Base-by-base conservation (phyloP, 2,329 filamentous ascomycete species). In the Sarocladium strictum region DNA sequence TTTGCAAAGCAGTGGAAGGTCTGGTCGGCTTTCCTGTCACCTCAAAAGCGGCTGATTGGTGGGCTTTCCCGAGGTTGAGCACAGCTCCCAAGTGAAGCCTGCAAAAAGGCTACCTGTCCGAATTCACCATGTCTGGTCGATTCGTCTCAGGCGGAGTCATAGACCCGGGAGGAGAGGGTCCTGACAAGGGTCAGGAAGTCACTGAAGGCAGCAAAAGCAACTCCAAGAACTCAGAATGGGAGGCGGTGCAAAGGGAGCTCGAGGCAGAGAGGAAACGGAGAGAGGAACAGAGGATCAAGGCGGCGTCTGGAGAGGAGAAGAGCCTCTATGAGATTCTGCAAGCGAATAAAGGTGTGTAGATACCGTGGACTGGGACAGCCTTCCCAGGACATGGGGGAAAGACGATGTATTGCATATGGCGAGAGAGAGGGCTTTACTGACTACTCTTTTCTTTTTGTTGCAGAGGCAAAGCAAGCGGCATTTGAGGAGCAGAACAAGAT, bases 391-490 rank as follows among this genome's bases (percentile, higher is more conserved):
- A 26, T 32, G 9, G 47, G 26, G n/a, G n/a, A 7, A 9, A 10
- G n/a, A 15, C 12, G n/a, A n/a, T n/a, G n/a, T n/a, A n/a, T n/a
- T n/a, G n/a, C n/a, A n/a, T n/a, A n/a, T n/a, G n/a, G n/a, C n/a
- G n/a, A n/a, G n/a, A n/a, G n/a, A n/a, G n/a, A n/a, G n/a, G n/a
- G n/a, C n/a, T n/a, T n/a, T n/a, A n/a, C 52, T 53, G 37, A 37
- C 27, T 52, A 23, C 2, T 50, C 35, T 15, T n/a, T n/a, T n/a
- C n/a, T n/a, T n/a, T n/a, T n/a, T n/a, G n/a, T n/a, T 26, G 53
- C 55, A 87, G 88, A 85, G 59, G 87, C 87, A 56, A 93, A 92
- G 69, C 87, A 93, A 71, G 88, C 89, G 19, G 87, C 85, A 9
- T 90, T 91, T 67, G 89, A 91, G 67, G 89, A 93, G 68, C 77